Conservation (phyloP, 2,329 filamentous ascomycete genomes). For the Emergomyces orientalis region DNA sequence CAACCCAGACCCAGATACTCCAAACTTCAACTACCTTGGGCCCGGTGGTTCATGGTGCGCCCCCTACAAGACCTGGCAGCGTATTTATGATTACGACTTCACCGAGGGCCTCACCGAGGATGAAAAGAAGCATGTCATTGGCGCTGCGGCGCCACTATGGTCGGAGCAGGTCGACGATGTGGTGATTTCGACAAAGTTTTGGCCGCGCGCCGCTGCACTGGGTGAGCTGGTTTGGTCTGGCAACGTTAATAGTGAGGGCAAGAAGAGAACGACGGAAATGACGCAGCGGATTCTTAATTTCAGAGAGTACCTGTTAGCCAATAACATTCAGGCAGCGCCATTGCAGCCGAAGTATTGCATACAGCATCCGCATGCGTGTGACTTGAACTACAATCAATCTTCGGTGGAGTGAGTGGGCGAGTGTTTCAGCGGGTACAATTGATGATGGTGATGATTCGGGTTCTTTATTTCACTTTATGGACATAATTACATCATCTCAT, state of each 20-base stretch:
- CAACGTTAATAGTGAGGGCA: conserved; percentile 41
- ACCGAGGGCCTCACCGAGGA: conserved; percentile 39
- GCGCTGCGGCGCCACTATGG: conserved; percentile 46
- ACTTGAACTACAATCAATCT: conserved; percentile 46
- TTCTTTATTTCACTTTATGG: background rate
- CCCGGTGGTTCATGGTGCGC: conserved; percentile 49
- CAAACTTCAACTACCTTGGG: conserved; percentile 49
- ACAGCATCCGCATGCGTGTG: conserved; percentile 50
- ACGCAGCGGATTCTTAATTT: conserved; percentile 52
- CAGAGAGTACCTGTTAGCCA: conserved; percentile 50
- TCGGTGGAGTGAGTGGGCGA: conserved; percentile 11
- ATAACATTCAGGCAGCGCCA: conserved; percentile 42
- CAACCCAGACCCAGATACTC: conserved; percentile 40
- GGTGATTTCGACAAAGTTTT: conserved; percentile 43
- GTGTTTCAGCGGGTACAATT: background rate
- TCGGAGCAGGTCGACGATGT: conserved; percentile 48
- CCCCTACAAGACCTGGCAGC: conserved; percentile 52
- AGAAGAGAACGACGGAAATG: conserved; percentile 44
- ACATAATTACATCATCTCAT: background rate
- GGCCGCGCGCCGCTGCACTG: conserved; percentile 49
- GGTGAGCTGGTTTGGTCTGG: conserved; percentile 50
- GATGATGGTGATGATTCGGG: background rate
- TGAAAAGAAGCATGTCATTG: conserved; percentile 43
- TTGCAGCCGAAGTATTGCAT: conserved; percentile 51
- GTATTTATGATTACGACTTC: conserved; percentile 52